phyloP scores from a whole-genome alignment of 2,329 filamentous ascomycete genomes.

The Exophiala alcalophila region DNA sequence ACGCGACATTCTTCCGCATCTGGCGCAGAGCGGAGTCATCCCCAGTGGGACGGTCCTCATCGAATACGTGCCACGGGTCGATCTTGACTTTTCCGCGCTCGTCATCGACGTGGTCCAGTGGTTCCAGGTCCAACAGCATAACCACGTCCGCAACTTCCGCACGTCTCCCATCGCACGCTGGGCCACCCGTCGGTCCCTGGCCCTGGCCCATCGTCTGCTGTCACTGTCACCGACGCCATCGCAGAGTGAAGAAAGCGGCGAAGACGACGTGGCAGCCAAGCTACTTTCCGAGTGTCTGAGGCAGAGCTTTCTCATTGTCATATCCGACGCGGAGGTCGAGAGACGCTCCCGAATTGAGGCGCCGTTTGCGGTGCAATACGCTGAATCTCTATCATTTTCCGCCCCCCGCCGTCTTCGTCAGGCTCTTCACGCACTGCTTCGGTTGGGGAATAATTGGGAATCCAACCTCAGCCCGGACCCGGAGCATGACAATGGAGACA shows the following conservation, averaged over 20 bases:
- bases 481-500: constrained; percentile 10
- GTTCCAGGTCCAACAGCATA: constrained; percentile 20
- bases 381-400: no score
- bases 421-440: constrained; percentile 2
- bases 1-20: constrained; percentile 6
- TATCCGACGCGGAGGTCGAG: constrained; percentile 6
- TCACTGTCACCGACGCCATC: constrained; percentile 1
- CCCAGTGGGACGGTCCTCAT: constrained; percentile 15
- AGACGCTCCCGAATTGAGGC: constrained; percentile 1
- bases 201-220: constrained; percentile 18
- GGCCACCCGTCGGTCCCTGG: constrained; percentile 9
- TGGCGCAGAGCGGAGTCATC: constrained; percentile 9
- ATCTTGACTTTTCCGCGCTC: constrained; percentile 2
- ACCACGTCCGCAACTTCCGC: constrained; percentile 9
- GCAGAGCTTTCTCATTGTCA: constrained; percentile 15
- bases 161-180: constrained; percentile 6
- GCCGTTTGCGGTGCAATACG: no score
- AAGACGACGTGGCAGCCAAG: neutral
- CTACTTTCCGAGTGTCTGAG: constrained; percentile 14
- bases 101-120: constrained; percentile 17
- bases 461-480: no score
- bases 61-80: constrained; percentile 1
- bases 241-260: neutral
- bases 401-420: constrained; percentile 5
- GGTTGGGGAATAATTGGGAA: constrained; percentile 6